Evolutionary conservation across 805 yeast genomes (phyloP), one percentile per base, ranked within the genome.

Genomic region (Candida pseudoglaebosa): DNA sequence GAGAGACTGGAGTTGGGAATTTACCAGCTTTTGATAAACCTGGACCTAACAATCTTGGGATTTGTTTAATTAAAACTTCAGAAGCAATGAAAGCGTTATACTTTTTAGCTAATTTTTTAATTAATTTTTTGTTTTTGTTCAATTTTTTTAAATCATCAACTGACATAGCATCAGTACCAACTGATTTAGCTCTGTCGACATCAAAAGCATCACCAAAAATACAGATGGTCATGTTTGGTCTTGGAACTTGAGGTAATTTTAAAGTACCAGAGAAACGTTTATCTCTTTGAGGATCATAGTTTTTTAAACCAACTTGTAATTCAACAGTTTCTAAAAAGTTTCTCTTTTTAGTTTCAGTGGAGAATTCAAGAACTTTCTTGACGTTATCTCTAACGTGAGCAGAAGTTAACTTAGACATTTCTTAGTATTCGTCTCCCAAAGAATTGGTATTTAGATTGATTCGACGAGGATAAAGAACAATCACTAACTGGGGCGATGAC

Each of bases 1-100:
- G 99, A 54, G 99, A 93, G 62, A 93, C 99, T 77, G 99, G 99
- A 73, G 98, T 91, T 75, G 99, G 99, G 96, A 93, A 93, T 91
- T 93, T 93, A 85, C 99, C 99, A 70, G 97, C 98, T 86, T 93
- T 93, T 60, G 99, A 93, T 70, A 93, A 88, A 75, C 91, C 96
- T 73, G 99, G 99, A 80, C 99, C 99, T 70, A 93, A 82, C 71
- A 93, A 82, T 84, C 99, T 93, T 77, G 99, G 99, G 71, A 93
- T 95, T 81, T 93, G 99, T 83, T 93, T 93, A 74, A 93, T 93
- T 74, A 93, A 86, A 56, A 86, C 95, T 75, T 93, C 99, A 56
- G 99, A 93, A 74, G 99, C 98, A 70, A 93, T 75, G 84, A 93
- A 93, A 61, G 99, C 97, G 72, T 87, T 89, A 95, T 93, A 93